A percentile compares a stretch with the other conserved stretches of the same genome.
phyloP scores from a whole-genome alignment of 768 basidiomycete species.

The Kondoa malvinella region DNA sequence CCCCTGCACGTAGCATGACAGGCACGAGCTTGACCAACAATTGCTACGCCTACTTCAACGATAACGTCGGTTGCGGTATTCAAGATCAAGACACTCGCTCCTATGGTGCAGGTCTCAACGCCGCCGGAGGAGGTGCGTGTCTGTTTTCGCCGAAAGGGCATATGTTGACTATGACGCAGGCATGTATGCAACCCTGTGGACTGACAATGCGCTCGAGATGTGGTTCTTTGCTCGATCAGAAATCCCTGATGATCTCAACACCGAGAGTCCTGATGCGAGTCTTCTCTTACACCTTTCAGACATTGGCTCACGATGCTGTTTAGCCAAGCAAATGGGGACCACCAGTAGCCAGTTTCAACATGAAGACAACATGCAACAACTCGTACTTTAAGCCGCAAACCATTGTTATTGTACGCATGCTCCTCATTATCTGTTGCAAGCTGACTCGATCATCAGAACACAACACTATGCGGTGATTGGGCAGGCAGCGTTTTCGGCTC shows the following conservation, averaged over 20 bases:
- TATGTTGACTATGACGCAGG: conserved; percentile 35
- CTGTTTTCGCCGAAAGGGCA: conserved; percentile 22
- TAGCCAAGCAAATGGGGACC: conserved; percentile 36
- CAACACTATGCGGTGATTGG: background rate
- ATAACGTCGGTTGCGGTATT: conserved; percentile 35
- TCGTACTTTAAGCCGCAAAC: conserved; percentile 30
- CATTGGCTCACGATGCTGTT: background rate
- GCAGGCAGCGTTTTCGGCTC: background rate
- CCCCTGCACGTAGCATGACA: conserved; percentile 7
- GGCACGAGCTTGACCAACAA: background rate
- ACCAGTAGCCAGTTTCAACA: conserved; percentile 35
- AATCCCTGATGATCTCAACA: conserved; percentile 24
- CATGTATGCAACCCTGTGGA: background rate
- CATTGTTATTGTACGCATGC: conserved; percentile 1
- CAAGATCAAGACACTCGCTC: conserved; percentile 30
- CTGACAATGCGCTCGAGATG: conserved; percentile 34
- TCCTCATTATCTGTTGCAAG: background rate
- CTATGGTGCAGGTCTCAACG: conserved; percentile 32
- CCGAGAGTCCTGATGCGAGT: conserved; percentile 26
- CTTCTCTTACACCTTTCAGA: background rate
- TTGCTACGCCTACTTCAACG: background rate
- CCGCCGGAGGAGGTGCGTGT: background rate
- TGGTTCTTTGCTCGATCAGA: conserved; percentile 37
- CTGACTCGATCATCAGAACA: background rate
- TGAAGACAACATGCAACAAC: conserved; percentile 32